phyloP scores from a whole-genome alignment of 352 stramenopile genomes.

The Globisporangium recalcitrans region DNA sequence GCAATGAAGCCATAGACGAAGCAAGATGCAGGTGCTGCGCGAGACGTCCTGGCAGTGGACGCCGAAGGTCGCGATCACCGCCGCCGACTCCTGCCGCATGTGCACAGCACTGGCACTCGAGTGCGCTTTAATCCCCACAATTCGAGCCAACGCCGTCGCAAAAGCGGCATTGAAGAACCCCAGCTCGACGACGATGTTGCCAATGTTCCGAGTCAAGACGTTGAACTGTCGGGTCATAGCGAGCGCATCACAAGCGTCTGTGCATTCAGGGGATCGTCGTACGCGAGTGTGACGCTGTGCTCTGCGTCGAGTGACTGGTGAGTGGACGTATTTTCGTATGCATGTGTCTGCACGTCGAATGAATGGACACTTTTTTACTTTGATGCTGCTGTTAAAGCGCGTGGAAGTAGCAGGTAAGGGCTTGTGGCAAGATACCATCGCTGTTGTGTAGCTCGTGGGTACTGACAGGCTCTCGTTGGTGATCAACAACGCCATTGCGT shows the following conservation, averaged over 20 bases:
- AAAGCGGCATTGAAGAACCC: constrained; percentile 14
- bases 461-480: neutral
- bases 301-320: constrained; percentile 69
- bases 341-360: neutral
- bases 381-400: constrained; percentile 28
- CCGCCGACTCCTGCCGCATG: constrained; percentile 25
- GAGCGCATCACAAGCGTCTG: constrained; percentile 38
- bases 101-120: constrained; percentile 48
- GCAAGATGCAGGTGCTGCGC: constrained; percentile 35
- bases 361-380: neutral
- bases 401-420: constrained; percentile 30
- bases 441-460: neutral
- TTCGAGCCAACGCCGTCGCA: neutral
- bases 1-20: neutral
- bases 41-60: constrained; percentile 43
- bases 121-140: too few relatives aligned
- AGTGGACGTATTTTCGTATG: too few relatives aligned
- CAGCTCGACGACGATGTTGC: constrained; percentile 13
- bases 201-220: constrained; percentile 14
- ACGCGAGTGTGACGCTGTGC: constrained; percentile 27
- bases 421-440: too few relatives aligned
- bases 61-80: constrained; percentile 32
- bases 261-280: constrained; percentile 19
- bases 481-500: too few relatives aligned
- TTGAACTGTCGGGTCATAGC: constrained; percentile 50